These are phyloP conservation scores for Tulasnella sp. DNA, from an alignment of 768 basidiomycete species.

Conservation along the genomic window DNA sequence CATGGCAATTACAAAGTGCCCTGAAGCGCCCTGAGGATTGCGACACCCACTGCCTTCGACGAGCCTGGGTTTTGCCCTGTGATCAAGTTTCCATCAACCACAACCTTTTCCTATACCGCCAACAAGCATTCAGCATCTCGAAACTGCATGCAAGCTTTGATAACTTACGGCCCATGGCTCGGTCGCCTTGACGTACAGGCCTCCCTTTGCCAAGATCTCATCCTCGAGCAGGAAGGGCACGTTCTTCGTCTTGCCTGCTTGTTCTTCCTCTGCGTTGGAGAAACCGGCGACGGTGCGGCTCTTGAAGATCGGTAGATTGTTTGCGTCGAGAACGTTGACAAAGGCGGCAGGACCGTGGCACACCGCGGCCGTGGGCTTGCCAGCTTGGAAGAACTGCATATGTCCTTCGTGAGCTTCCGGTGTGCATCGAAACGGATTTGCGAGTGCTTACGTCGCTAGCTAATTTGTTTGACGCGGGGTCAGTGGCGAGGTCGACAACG, in stretches of 20 bases:
- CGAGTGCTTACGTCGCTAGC: slow-evolving; percentile 37
- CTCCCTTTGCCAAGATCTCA: slow-evolving; percentile 50
- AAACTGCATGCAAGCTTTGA: background rate
- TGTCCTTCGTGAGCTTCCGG: background rate
- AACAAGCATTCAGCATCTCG: background rate
- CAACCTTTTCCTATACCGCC: background rate
- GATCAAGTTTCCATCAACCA: slow-evolving; percentile 11
- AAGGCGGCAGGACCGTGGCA: slow-evolving; percentile 74
- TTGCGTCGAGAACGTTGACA: slow-evolving; percentile 39
- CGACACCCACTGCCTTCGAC: slow-evolving; percentile 2
- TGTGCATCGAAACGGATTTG: background rate
- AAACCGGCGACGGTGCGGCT: slow-evolving; percentile 53
- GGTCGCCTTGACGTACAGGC: slow-evolving; percentile 45
- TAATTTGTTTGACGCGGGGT: slow-evolving; percentile 45
- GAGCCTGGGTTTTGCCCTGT: slow-evolving; percentile 14
- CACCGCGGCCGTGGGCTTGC: slow-evolving; percentile 58
- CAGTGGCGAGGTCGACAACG: slow-evolving; percentile 53
- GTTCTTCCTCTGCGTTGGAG: slow-evolving; percentile 57
- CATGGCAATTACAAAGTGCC: background rate
- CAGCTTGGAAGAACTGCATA: slow-evolving; percentile 53
- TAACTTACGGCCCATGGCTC: slow-evolving; percentile 45
- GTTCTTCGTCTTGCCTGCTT: slow-evolving; percentile 33
- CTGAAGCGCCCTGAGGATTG: slow-evolving; percentile 1
- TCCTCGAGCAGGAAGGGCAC: slow-evolving; percentile 65
- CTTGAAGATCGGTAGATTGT: slow-evolving; percentile 53